Conservation (phyloP, 768 basidiomycete genomes). For the Leucogyrophana mollusca region DNA sequence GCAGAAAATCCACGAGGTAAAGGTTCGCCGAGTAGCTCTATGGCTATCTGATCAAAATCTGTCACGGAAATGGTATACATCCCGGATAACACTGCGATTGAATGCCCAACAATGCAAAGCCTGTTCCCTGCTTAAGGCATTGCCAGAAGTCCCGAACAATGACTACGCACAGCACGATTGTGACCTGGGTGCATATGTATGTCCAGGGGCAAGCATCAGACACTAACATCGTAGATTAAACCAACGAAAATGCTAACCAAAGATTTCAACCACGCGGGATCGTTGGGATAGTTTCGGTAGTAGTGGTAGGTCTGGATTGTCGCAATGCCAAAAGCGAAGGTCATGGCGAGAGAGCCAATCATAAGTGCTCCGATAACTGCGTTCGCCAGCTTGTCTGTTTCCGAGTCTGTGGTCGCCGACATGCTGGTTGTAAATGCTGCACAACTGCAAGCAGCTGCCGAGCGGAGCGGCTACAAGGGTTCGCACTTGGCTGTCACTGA, state of each 20-base stretch:
- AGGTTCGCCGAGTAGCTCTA: slow-evolving; percentile 13
- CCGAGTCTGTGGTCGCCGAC: no score
- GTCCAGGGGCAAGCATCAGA: background rate
- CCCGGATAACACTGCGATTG: slow-evolving; percentile 16
- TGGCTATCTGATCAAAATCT: slow-evolving; percentile 17
- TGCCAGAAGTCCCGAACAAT: no score
- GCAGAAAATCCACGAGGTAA: slow-evolving; percentile 10
- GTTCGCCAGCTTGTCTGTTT: no score
- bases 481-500: no score
- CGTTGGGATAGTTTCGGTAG: slow-evolving; percentile 16
- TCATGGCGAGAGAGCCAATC: slow-evolving; percentile 21
- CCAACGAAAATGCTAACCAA: slow-evolving; percentile 12
- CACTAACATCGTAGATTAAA: slow-evolving; percentile 6
- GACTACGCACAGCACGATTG: slow-evolving; percentile 1
- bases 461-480: no score
- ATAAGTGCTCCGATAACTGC: slow-evolving; percentile 17
- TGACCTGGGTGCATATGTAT: slow-evolving; percentile 3
- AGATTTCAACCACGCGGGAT: slow-evolving; percentile 15
- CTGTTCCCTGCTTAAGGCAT: no score
- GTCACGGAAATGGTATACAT: slow-evolving; percentile 23
- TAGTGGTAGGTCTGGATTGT: slow-evolving; percentile 24
- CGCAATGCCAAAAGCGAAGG: slow-evolving; percentile 21
- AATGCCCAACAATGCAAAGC: slow-evolving; percentile 13
- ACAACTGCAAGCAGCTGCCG: no score
- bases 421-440: no score